Percentiles rank a stretch among this genome's conserved stretches.
Conservation (phyloP, 208 protist genomes). For the Porcisia deanei region DNA sequence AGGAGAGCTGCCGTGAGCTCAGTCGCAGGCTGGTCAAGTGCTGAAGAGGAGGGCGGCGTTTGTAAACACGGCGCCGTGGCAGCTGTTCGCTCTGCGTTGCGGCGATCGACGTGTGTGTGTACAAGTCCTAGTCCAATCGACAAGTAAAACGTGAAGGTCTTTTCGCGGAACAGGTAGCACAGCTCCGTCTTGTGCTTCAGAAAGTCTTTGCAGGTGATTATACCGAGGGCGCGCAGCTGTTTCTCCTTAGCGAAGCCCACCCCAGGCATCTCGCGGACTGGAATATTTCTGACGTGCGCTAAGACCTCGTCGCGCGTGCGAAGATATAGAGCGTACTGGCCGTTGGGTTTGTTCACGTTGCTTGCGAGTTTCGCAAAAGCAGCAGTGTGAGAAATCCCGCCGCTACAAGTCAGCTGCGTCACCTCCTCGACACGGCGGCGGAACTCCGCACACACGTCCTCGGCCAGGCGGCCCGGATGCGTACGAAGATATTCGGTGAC, state of each 20-base stretch:
- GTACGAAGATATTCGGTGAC: conserved; percentile 43
- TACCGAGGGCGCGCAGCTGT: conserved; percentile 45
- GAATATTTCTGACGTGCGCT: conserved; percentile 36
- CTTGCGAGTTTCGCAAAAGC: conserved; percentile 83
- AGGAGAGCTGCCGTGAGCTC: not conserved
- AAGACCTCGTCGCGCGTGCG: conserved; percentile 57
- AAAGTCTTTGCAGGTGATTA: conserved; percentile 52
- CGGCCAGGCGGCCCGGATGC: conserved; percentile 23
- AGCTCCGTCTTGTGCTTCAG: conserved; percentile 35
- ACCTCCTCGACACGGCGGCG: conserved; percentile 45
- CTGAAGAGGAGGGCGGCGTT: not conserved
- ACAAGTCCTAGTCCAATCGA: conserved; percentile 55
- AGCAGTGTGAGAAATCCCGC: conserved; percentile 68
- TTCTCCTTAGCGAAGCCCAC: conserved; percentile 53
- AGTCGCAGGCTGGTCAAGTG: not conserved
- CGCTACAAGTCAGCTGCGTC: conserved; percentile 73
- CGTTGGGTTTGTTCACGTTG: conserved; percentile 93
- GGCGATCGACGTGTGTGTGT: conserved; percentile 45
- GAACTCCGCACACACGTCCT: conserved; percentile 44
- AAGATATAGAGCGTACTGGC: conserved; percentile 66
- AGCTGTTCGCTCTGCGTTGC: conserved; percentile 18
- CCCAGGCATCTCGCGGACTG: conserved; percentile 56
- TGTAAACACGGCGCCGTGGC: not conserved
- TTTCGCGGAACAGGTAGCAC: conserved; percentile 55
- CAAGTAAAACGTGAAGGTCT: conserved; percentile 62